phyloP scores from a whole-genome alignment of 805 yeast species.

The Barnettozyma wickerhamii region DNA sequence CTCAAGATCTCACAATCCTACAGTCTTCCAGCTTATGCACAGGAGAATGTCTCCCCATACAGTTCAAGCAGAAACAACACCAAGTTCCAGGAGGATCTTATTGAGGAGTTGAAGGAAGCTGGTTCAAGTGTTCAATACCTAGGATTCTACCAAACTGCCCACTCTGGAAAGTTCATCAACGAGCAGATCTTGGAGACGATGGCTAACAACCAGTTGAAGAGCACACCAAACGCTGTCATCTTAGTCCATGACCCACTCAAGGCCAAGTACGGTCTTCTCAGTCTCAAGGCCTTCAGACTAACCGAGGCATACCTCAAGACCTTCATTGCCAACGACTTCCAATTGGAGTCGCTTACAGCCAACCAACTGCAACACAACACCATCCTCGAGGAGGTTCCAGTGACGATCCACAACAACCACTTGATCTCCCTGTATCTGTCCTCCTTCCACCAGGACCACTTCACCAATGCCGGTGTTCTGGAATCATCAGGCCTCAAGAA shows the following conservation, averaged over 20 bases:
- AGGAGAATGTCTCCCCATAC: slow-evolving; percentile 55
- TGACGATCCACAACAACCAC: slow-evolving; percentile 62
- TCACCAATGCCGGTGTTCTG: slow-evolving; percentile 17
- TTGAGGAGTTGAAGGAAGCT: slow-evolving; percentile 55
- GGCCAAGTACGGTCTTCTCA: slow-evolving; percentile 55
- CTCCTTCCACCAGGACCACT: slow-evolving; percentile 16
- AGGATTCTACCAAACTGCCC: slow-evolving; percentile 78
- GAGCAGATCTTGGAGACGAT: slow-evolving; percentile 65
- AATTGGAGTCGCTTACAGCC: slow-evolving; percentile 56
- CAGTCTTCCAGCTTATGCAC: slow-evolving; percentile 57
- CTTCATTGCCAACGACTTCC: slow-evolving; percentile 50
- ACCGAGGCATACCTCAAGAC: slow-evolving; percentile 56
- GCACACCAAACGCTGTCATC: slow-evolving; percentile 48
- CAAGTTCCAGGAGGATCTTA: slow-evolving; percentile 64
- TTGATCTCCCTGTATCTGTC: slow-evolving; percentile 57
- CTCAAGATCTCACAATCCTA: slow-evolving; percentile 52
- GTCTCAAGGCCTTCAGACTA: slow-evolving; percentile 66
- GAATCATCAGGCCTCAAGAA: slow-evolving; percentile 18
- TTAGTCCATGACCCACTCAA: slow-evolving; percentile 69
- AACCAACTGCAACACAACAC: slow-evolving; percentile 59
- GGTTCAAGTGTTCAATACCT: slow-evolving; percentile 65
- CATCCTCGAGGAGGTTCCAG: slow-evolving; percentile 68
- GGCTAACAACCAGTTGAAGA: slow-evolving; percentile 55
- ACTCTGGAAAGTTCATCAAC: slow-evolving; percentile 65
- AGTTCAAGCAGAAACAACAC: slow-evolving; percentile 57